Conservation (phyloP, 495 filamentous ascomycete species). For the Hypomontagnella submonticulosa region DNA sequence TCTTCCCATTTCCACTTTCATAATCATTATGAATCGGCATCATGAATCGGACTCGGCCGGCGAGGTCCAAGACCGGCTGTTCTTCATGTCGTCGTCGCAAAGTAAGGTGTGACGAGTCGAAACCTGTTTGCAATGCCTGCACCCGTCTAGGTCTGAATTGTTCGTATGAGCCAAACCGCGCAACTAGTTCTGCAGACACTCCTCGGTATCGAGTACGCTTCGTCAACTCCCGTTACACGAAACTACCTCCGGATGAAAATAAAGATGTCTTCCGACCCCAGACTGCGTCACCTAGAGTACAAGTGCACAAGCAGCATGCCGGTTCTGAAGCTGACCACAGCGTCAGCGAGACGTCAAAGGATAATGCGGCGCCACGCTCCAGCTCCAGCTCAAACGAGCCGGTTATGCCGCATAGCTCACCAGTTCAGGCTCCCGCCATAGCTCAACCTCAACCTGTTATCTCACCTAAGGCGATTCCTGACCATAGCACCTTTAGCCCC, state of each 20-base stretch:
- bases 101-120: conserved; percentile 66
- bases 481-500: conserved; percentile 1
- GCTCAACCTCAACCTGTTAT: conserved; percentile 8
- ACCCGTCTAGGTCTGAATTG: conserved; percentile 28
- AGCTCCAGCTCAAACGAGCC: not conserved
- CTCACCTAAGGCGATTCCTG: conserved; percentile 13
- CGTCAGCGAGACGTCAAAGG: conserved; percentile 5
- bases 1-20: conserved; percentile 11
- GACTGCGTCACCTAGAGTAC: not conserved
- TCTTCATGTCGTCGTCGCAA: conserved; percentile 67
- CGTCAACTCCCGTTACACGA: conserved; percentile 34
- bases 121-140: conserved; percentile 62
- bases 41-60: conserved; percentile 35
- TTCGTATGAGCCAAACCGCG: conserved; percentile 28
- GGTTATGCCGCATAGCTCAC: conserved; percentile 9
- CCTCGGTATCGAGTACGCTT: conserved; percentile 34
- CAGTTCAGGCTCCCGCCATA: conserved; percentile 11
- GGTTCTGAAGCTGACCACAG: not conserved
- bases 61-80: conserved; percentile 45
- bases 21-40: not conserved
- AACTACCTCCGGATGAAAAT: conserved; percentile 15
- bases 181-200: conserved; percentile 20
- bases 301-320: not conserved
- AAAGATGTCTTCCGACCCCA: conserved; percentile 2
- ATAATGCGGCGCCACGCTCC: conserved; percentile 7